A percentile compares a stretch with the other conserved stretches of the same genome.
phyloP scores from a whole-genome alignment of 768 basidiomycete species.

The Panaeolus cyanescens region DNA sequence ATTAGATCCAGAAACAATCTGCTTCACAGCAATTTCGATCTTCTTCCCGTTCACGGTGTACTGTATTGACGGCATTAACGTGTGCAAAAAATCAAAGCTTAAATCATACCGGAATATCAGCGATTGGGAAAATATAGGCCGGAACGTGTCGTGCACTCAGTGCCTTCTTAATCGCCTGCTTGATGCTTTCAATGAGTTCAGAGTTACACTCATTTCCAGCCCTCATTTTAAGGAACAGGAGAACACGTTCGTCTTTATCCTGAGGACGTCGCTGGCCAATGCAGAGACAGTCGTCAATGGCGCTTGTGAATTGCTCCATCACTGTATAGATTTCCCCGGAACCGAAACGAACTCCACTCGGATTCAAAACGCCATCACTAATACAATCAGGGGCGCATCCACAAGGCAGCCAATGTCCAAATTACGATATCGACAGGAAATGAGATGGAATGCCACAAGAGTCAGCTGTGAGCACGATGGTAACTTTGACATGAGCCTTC shows the following conservation, averaged over 20 bases:
- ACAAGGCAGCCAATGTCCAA: neutral
- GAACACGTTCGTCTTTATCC: constrained; percentile 72
- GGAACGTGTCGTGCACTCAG: constrained; percentile 80
- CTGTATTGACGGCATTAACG: constrained; percentile 30
- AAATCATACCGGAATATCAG: constrained; percentile 66
- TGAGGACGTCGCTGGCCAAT: constrained; percentile 66
- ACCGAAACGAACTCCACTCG: constrained; percentile 81
- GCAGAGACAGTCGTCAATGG: constrained; percentile 70
- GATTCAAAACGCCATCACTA: constrained; percentile 76
- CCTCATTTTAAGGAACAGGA: constrained; percentile 73
- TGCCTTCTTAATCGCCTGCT: constrained; percentile 53
- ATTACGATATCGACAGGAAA: neutral
- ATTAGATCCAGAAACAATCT: constrained; percentile 69
- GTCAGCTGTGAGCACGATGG: neutral
- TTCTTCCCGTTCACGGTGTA: constrained; percentile 81
- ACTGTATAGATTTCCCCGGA: constrained; percentile 82
- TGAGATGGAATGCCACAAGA: neutral
- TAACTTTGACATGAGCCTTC: neutral
- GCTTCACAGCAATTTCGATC: constrained; percentile 79
- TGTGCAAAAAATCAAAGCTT: neutral
- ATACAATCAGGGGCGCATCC: neutral
- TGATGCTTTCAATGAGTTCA: constrained; percentile 49
- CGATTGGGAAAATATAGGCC: constrained; percentile 60
- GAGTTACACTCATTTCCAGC: constrained; percentile 44
- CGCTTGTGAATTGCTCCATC: constrained; percentile 54